Evolutionary conservation across 2,329 filamentous ascomycete species (phyloP), one percentile per base, ranked within the genome.

Genomic region (Macrophomina phaseolina): DNA sequence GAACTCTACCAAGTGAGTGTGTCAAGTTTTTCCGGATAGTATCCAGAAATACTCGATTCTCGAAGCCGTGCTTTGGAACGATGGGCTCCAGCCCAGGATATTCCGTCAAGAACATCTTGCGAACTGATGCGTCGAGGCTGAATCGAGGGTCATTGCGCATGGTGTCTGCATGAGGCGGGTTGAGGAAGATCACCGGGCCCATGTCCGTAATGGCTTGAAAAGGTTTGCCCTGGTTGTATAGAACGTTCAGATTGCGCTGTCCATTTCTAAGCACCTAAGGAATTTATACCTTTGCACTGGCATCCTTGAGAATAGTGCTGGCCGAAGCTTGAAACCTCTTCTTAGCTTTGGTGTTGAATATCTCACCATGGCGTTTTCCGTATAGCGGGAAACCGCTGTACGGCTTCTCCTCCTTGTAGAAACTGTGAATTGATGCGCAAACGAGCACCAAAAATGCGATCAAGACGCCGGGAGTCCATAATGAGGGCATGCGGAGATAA

Each of bases 121-220:
- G 23, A 32, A 58, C 11, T 4, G 30, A 23, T 9, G n/a, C 18
- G n/a, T 28, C n/a, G 7, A 58, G 40, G 2, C n/a, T 12, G 5
- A 28, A 23, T 4, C 38, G 32, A 3, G 5, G 12, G 23, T 42
- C 53, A 9, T 58, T 58, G n/a, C 34, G 32, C 1, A 58, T 58
- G 4, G 28, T 36, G 40, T 58, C 53, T 9, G 53, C 32, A 18
- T 40, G 18, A 12, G 18, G 7, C 6, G 34, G 16, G 3, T 18
- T 18, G n/a, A 58, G 23, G 14, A 58, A 18, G 2, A 58, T 40
- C 18, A 40, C 11, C 12, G 16, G 23, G 18, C 53, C 53, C 4
- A 40, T 42, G 36, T 42, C 53, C 14, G 53, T 40, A 5, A 58
- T 16, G 18, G 40, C 53, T 42, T 58, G 53, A n/a, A 58, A 58